These are phyloP conservation scores for Calophaca sinica DNA, from an alignment of 306 rosid genomes.

Conservation along the genomic window DNA sequence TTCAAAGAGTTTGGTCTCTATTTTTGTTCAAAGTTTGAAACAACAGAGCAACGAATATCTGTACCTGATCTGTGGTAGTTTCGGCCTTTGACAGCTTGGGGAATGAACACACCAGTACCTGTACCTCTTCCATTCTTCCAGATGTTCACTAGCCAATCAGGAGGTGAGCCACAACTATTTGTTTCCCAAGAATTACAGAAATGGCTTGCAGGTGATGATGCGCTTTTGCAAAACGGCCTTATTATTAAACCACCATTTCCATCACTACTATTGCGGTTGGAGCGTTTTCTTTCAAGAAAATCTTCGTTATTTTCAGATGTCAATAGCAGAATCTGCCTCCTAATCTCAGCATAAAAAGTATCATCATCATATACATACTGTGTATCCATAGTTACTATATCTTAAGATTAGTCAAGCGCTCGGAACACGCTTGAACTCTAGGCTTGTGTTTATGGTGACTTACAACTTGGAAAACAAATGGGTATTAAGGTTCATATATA, in stretches of 20 bases:
- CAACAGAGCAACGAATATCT: background rate
- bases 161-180: conserved; percentile 38
- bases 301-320: conserved; percentile 52
- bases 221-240: background rate
- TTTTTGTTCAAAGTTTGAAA: too few relatives aligned
- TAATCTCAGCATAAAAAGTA: conserved; percentile 64
- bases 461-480: background rate
- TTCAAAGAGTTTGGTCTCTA: too few relatives aligned
- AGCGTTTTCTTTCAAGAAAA: conserved; percentile 28
- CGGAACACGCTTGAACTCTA: too few relatives aligned
- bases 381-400: too few relatives aligned
- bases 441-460: background rate
- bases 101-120: conserved; percentile 81
- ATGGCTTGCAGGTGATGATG: conserved; percentile 5
- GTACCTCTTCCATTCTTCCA: conserved; percentile 47
- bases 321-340: conserved; percentile 64
- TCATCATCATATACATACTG: too few relatives aligned
- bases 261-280: background rate
- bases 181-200: conserved; percentile 44
- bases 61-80: conserved; percentile 50
- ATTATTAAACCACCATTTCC: background rate
- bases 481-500: too few relatives aligned
- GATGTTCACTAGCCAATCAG: conserved; percentile 51
- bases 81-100: conserved; percentile 45
- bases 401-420: background rate